These are phyloP conservation scores for Beta macrorhiza DNA, from an alignment of 179 eudicot genomes.

Conservation along the genomic window DNA sequence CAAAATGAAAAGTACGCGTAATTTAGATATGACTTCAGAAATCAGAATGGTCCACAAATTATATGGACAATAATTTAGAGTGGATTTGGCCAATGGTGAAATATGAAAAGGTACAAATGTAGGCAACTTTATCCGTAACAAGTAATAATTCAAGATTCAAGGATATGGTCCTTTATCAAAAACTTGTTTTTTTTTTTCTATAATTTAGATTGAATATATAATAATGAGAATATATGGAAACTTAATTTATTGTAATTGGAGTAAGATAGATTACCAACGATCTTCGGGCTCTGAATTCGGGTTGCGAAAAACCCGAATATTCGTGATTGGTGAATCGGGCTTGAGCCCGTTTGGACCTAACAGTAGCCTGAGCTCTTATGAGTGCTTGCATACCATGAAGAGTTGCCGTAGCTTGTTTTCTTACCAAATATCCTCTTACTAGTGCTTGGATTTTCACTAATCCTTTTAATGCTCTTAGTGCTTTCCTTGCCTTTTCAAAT, in stretches of 20 bases:
- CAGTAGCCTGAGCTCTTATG: constrained; percentile 71
- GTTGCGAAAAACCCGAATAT: constrained; percentile 5
- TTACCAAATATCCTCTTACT: constrained; percentile 76
- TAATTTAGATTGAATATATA: too few relatives aligned
- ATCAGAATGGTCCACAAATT: constrained; percentile 15
- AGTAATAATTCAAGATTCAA: background rate
- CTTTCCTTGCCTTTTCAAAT: constrained; percentile 66
- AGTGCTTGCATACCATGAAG: constrained; percentile 88
- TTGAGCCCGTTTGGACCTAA: constrained; percentile 55
- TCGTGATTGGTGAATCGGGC: constrained; percentile 28
- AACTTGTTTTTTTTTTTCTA: background rate
- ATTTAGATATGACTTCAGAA: background rate
- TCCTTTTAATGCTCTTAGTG: constrained; percentile 81
- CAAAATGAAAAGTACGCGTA: constrained; percentile 10
- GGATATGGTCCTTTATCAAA: background rate
- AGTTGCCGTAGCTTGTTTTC: constrained; percentile 82
- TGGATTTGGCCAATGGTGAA: constrained; percentile 4
- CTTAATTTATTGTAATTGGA: background rate
- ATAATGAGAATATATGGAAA: too few relatives aligned
- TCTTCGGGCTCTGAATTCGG: constrained; percentile 32
- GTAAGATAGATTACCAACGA: constrained; percentile 39
- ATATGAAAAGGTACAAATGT: background rate
- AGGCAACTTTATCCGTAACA: background rate
- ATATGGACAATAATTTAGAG: constrained; percentile 13
- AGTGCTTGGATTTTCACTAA: constrained; percentile 88